These are phyloP conservation scores for Populus hybrid DNA, from an alignment of 441 rosid species.

Conservation along the genomic window DNA sequence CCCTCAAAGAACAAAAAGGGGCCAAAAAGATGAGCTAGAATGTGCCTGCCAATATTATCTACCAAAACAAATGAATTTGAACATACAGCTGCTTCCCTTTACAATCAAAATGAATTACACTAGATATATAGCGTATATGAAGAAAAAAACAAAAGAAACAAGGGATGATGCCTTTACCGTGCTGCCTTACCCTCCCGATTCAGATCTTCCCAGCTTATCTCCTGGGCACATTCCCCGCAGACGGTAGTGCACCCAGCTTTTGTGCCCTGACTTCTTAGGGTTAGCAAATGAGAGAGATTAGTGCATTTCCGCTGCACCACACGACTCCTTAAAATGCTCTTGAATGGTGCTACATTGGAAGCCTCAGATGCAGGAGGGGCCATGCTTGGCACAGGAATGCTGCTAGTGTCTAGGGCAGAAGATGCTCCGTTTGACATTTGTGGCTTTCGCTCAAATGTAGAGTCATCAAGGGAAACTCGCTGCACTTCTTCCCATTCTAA, in stretches of 20 bases:
- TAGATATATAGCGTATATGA: background rate
- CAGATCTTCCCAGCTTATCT: conserved; percentile 73
- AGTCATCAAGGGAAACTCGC: conserved; percentile 56
- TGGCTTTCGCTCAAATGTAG: conserved; percentile 40
- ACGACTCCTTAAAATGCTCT: conserved; percentile 50
- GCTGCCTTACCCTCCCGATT: conserved; percentile 35
- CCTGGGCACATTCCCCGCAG: conserved; percentile 93
- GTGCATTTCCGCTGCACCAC: conserved; percentile 69
- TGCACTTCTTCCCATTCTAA: conserved; percentile 96
- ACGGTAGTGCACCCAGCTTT: conserved; percentile 73
- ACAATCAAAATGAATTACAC: conserved; percentile 22
- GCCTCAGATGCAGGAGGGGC: conserved; percentile 23
- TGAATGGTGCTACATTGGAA: conserved; percentile 24
- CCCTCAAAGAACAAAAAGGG: too few relatives aligned
- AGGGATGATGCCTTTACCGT: conserved; percentile 22
- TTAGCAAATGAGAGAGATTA: conserved; percentile 72
- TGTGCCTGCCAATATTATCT: background rate
- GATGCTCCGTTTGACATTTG: conserved; percentile 20
- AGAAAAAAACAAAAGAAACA: background rate
- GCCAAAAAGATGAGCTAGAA: background rate
- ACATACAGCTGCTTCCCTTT: conserved; percentile 23
- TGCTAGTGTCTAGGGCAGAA: conserved; percentile 27
- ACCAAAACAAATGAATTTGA: conserved; percentile 20
- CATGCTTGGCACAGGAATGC: conserved; percentile 10
- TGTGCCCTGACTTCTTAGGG: conserved; percentile 91